phyloP scores from a whole-genome alignment of 805 yeast genomes.

The Nakazawaea ambrosiae region DNA sequence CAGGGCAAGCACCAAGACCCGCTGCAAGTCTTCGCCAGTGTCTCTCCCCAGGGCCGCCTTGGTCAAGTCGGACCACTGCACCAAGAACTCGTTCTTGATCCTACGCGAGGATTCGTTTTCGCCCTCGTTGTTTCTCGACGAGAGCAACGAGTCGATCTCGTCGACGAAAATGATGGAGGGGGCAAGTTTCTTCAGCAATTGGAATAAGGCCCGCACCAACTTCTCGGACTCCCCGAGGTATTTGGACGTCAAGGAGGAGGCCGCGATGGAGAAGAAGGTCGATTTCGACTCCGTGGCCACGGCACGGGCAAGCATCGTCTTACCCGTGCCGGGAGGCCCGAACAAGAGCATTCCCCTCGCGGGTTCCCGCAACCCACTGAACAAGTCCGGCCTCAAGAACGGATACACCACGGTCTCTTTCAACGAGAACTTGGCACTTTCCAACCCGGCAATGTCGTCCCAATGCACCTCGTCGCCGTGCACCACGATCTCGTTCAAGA shows the following conservation, averaged over 20 bases:
- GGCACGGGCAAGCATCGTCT: slow-evolving; percentile 94
- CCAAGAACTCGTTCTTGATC: slow-evolving; percentile 86
- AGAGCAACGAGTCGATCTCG: slow-evolving; percentile 87
- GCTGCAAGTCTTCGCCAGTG: slow-evolving; percentile 39
- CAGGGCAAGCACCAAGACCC: slow-evolving; percentile 90
- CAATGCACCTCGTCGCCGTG: slow-evolving; percentile 88
- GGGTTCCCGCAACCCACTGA: slow-evolving; percentile 87
- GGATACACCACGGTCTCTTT: slow-evolving; percentile 97
- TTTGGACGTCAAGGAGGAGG: slow-evolving; percentile 83
- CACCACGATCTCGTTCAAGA: slow-evolving; percentile 80
- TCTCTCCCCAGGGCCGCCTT: slow-evolving; percentile 79
- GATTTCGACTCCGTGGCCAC: slow-evolving; percentile 94
- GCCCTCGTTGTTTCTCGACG: slow-evolving; percentile 66
- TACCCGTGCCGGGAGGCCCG: slow-evolving; percentile 99
- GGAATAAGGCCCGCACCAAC: slow-evolving; percentile 80
- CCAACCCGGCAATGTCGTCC: slow-evolving; percentile 94
- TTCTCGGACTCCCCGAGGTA: slow-evolving; percentile 92
- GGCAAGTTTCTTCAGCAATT: slow-evolving; percentile 75
- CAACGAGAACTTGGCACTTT: slow-evolving; percentile 77
- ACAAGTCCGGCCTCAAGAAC: slow-evolving; percentile 86
- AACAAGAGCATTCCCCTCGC: slow-evolving; percentile 92
- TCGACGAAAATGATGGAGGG: slow-evolving; percentile 95
- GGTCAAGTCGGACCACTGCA: slow-evolving; percentile 91
- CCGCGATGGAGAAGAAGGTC: slow-evolving; percentile 86
- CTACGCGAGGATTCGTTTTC: slow-evolving; percentile 82